These are phyloP conservation scores for Ceratobasidium theobromae DNA, from an alignment of 1,284 basidiomycete genomes.

Conservation along the genomic window DNA sequence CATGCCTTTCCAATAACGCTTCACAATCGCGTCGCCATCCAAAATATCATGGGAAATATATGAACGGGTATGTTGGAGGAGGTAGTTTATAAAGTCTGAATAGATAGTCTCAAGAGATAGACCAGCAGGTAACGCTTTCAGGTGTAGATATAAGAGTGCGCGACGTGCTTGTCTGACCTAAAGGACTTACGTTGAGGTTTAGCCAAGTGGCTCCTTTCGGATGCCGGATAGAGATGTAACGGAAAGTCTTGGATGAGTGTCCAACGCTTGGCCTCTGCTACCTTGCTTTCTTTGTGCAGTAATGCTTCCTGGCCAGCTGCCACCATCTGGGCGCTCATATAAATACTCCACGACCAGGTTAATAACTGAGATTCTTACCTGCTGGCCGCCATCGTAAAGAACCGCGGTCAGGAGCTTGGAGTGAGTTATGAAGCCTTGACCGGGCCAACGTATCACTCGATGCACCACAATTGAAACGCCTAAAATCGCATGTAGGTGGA, in stretches of 20 bases:
- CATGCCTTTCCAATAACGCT: background rate
- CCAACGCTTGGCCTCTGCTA: conserved; percentile 11
- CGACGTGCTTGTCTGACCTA: background rate
- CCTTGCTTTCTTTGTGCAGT: background rate
- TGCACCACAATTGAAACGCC: background rate
- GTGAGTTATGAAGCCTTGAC: background rate
- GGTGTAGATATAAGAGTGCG: background rate
- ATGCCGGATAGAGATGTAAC: background rate
- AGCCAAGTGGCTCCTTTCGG: background rate
- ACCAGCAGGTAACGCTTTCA: background rate
- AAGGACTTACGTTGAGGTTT: background rate
- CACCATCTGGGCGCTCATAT: too few species aligned
- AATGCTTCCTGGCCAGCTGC: conserved; percentile 2
- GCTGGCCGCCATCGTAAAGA: background rate
- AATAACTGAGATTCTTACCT: too few species aligned
- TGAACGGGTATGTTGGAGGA: background rate
- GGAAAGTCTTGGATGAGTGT: conserved; percentile 7
- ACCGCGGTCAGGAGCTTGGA: background rate
- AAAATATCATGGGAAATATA: conserved; percentile 18
- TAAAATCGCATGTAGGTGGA: background rate
- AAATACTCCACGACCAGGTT: too few species aligned
- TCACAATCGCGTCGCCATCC: conserved; percentile 18
- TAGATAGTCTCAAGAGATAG: conserved; percentile 3
- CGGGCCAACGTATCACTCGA: background rate
- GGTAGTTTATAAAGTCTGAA: conserved; percentile 9